Evolutionary conservation across 257 asterid genomes (phyloP), one percentile per base, ranked within the genome.

Genomic region (Handroanthus guayacan): DNA sequence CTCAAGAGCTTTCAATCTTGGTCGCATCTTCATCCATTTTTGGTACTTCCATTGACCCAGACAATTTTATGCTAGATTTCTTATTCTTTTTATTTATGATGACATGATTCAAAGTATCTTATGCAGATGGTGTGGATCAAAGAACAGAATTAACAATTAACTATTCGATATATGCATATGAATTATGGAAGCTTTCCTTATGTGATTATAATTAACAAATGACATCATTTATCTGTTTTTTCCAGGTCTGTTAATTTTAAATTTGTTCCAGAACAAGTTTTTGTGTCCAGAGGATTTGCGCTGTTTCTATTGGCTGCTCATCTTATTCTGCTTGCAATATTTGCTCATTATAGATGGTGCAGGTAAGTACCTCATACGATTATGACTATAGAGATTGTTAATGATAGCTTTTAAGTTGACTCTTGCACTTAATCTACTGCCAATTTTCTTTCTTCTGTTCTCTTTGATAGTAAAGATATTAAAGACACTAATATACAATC

Each of bases 11-110:
- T 95, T 92, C 78, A 85, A 95, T 77, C 96, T 92, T n/a, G 97
- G 99, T 17, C 97, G 97, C 5, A 87, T 94, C 80, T 94, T 94
- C 89, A 84, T 94, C 78, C 99, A 91, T 82, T 94, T 89, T 84
- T 94, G 99, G 98, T 94, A 90, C 81, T 65, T 76, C n/a, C 70
- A 4, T 34, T 76, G 37, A 58, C 78, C 78, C 80, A 44, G 51
- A 41, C 47, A 52, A 39, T 51, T 72, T 31, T 54, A 11, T 72
- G 37, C 65, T 47, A 43, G 43, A 0, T 54, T 72, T 43, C 7
- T 37, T 16, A 37, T 11, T 20, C 5, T 6, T 13, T 48, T 37
- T 39, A 8, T 52, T 47, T 38, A 16, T 60, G 37, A 64, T 47
- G n/a, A 36, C 20, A 52, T 68, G 13, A 58, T 72, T 43, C 20